Conservation (phyloP, 768 basidiomycete species). For the Russula abietina region DNA sequence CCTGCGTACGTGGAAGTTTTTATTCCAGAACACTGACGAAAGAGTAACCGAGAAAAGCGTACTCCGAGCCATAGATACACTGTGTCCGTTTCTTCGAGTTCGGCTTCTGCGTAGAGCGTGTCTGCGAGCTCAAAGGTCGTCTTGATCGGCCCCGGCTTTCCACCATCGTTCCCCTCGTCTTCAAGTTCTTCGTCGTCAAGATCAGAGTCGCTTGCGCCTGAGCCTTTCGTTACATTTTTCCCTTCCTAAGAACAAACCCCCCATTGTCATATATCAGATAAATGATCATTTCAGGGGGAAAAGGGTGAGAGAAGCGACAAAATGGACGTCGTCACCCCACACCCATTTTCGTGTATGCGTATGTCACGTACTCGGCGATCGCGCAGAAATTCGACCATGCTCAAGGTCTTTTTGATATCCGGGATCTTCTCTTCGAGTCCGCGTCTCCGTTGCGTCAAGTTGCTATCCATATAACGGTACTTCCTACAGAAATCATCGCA, state of each 20-base stretch:
- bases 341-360: neutral
- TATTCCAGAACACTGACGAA: neutral
- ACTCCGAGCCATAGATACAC: constrained; percentile 97
- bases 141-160: constrained; percentile 48
- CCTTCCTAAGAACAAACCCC: constrained; percentile 46
- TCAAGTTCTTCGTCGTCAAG: constrained; percentile 29
- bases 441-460: constrained; percentile 66
- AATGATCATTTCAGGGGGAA: neutral
- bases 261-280: neutral
- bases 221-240: constrained; percentile 40
- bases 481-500: constrained; percentile 50
- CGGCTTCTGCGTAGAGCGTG: constrained; percentile 89
- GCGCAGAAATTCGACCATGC: constrained; percentile 79
- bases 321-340: neutral
- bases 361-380: constrained; percentile 52
- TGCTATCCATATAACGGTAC: constrained; percentile 97
- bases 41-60: constrained; percentile 30
- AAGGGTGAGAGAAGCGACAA: constrained; percentile 11
- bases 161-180: constrained; percentile 41
- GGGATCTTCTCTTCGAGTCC: constrained; percentile 92
- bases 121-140: constrained; percentile 96
- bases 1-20: constrained; percentile 42
- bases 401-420: constrained; percentile 87
- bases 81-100: constrained; percentile 77
- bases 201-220: neutral